Base-by-base conservation (phyloP, 768 basidiomycete species). In the Solioccasus polychromus region DNA sequence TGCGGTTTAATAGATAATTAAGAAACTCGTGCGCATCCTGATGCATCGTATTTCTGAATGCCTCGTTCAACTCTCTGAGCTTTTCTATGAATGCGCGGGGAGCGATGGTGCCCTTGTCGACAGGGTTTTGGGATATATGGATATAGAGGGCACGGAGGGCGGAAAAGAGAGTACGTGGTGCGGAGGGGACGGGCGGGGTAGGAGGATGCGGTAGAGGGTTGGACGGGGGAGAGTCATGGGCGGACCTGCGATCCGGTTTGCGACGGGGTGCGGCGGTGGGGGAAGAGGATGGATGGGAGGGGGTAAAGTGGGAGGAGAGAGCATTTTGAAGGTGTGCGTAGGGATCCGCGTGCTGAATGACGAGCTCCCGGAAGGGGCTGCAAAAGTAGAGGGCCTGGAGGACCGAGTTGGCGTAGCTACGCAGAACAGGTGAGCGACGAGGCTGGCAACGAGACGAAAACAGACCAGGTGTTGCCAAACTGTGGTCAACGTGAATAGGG, bases 21-120 rank as follows among this genome's bases (percentile, higher is more conserved):
- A 97, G 74, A 66, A 99, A 98, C 68, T 99, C 96, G 68, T 98
- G 96, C 3, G 96, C 96, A 64, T 99, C 96, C 63, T 99, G 96
- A 63, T 99, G 96, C 79, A 88, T 87, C 14, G 88, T 85, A 29
- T 84, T 84, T 38, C 92, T 78, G 61, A 97, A 99, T 36, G 85
- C 74, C 58, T 92, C 91, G 66, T 98, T 98, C 58, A 91, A 75
- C 59, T 92, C 83, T 68, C 90, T 91, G 57, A 98, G 78, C 63
- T 95, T 95, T 60, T 92, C 85, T 62, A 99, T 86, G 67, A 99
- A 90, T 19, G 88, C 88, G 45, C 85, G 81, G 2, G 96, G 96
- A 2, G 92, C 79, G 32, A 97, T 79, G 8, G 88, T 88, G 48
- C 95, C 95, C 60, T 84, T 82, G 63, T 86, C 81, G 18, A 74